Conservation (phyloP, 2,329 filamentous ascomycete genomes). For the Penicillium sumatraense region DNA sequence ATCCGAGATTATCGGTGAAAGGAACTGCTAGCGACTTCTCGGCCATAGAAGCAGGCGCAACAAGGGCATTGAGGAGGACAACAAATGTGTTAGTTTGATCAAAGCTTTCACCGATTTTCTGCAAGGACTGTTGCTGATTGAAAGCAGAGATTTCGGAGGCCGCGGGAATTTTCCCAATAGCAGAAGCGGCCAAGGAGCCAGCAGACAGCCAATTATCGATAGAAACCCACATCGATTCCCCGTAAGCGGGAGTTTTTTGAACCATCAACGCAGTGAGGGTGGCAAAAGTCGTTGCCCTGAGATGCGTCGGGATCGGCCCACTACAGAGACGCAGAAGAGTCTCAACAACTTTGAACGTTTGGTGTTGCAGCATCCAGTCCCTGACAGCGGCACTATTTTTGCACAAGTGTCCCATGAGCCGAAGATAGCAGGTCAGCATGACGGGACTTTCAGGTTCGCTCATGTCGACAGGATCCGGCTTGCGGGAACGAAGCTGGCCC, state of each 20-base stretch:
- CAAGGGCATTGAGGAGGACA: slow-evolving; percentile 72
- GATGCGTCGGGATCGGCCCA: slow-evolving; percentile 73
- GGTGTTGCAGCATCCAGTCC: slow-evolving; percentile 71
- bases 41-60: slow-evolving; percentile 59
- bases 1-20: slow-evolving; percentile 84
- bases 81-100: slow-evolving; percentile 87
- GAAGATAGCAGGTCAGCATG: slow-evolving; percentile 93
- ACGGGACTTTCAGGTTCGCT: slow-evolving; percentile 94
- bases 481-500: slow-evolving; percentile 61
- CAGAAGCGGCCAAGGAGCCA: slow-evolving; percentile 37
- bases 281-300: slow-evolving; percentile 83
- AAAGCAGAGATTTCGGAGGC: slow-evolving; percentile 46
- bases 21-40: slow-evolving; percentile 75
- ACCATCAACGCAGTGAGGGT: slow-evolving; percentile 76
- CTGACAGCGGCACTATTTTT: slow-evolving; percentile 74
- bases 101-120: slow-evolving; percentile 75
- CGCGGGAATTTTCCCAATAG: slow-evolving; percentile 54
- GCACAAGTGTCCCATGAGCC: slow-evolving; percentile 81
- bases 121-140: slow-evolving; percentile 67
- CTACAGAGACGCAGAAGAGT: slow-evolving; percentile 79
- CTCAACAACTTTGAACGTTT: slow-evolving; percentile 71
- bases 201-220: slow-evolving; percentile 81
- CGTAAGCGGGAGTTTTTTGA: slow-evolving; percentile 70
- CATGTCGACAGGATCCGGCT: slow-evolving; percentile 68
- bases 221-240: slow-evolving; percentile 76